A percentile compares a stretch with the other conserved stretches of the same genome.
Conservation (phyloP, 1,139 yeast species). For the Yamadazyma songkhlaensis region DNA sequence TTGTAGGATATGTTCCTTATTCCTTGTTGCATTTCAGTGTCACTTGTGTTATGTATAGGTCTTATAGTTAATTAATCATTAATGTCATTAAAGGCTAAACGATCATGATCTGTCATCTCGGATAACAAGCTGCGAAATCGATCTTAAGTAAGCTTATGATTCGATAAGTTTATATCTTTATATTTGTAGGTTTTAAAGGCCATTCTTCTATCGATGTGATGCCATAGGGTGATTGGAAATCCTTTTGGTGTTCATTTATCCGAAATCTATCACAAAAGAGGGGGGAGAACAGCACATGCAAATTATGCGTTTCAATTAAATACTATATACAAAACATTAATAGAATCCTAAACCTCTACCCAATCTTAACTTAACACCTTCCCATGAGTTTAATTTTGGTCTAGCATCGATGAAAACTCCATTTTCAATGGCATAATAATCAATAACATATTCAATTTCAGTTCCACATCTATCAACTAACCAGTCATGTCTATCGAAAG, state of each 20-base stretch:
- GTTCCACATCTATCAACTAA: conserved; percentile 82
- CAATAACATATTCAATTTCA: conserved; percentile 85
- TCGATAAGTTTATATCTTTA: too few species aligned
- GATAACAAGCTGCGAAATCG: too few species aligned
- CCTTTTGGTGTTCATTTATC: too few species aligned
- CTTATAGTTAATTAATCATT: neutral
- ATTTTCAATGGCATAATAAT: conserved; percentile 71
- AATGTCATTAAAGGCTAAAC: neutral
- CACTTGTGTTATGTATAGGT: neutral
- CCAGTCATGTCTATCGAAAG: conserved; percentile 98
- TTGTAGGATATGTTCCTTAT: too few species aligned
- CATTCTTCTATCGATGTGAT: too few species aligned
- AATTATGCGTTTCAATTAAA: neutral
- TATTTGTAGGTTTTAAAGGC: too few species aligned
- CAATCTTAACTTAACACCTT: conserved; percentile 73
- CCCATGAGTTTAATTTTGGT: conserved; percentile 79
- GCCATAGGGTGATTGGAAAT: too few species aligned
- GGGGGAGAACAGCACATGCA: too few species aligned
- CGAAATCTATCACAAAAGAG: too few species aligned
- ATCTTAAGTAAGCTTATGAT: too few species aligned
- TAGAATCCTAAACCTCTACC: conserved; percentile 33
- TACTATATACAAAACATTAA: conserved; percentile 3
- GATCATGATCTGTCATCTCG: too few species aligned
- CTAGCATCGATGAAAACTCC: conserved; percentile 81
- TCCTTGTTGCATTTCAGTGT: too few species aligned